Base-by-base conservation (phyloP, 495 filamentous ascomycete genomes). In the Podospora comata region DNA sequence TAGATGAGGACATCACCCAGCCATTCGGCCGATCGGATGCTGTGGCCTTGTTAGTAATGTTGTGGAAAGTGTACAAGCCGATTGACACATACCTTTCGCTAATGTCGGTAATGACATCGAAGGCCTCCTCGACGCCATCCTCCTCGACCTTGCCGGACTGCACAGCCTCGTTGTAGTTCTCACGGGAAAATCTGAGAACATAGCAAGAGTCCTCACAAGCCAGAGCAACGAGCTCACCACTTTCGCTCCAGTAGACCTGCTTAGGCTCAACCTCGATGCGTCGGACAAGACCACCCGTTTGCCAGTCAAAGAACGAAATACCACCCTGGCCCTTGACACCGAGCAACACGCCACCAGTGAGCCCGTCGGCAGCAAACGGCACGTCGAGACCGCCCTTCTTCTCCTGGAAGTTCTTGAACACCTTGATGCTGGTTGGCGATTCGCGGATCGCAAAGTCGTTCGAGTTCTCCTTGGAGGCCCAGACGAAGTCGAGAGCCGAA, bases 1-100 rank as follows among this genome's bases (percentile, higher is more conserved):
- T 98, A 99, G 76, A 98, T 94, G 83, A 99, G 95, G 81, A 94
- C 97, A 79, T 99, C 95, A 27, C 95, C 95, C 66, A 99, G 90
- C 95, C 95, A 99, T 81, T 95, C 89, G 59, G 93, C 95, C n/a
- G 96, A 97, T 60, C 91, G 89, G 58, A 98, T 92, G 69, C 88
- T 91, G 66, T 30, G 9, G 6, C 6, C 9, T 23, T 53, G 62
- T 78, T 72, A 79, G 77, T 60, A 64, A 63, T 9, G 39, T 20
- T 34, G 26, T 60, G 60, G 18, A 53, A 20, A 53, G 26, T 3
- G 57, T 23, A 44, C 4, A 56, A 5, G 0, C 19, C 5, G 1
- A 30, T 44, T 26, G 7, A 19, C 48, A 19, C 81, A 76, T 79
- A 89, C 87, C 86, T 90, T 81, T 99, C 96, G 67, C 91, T 93